phyloP scores from a whole-genome alignment of 805 yeast species.

The Ogataea parapolymorpha region DNA sequence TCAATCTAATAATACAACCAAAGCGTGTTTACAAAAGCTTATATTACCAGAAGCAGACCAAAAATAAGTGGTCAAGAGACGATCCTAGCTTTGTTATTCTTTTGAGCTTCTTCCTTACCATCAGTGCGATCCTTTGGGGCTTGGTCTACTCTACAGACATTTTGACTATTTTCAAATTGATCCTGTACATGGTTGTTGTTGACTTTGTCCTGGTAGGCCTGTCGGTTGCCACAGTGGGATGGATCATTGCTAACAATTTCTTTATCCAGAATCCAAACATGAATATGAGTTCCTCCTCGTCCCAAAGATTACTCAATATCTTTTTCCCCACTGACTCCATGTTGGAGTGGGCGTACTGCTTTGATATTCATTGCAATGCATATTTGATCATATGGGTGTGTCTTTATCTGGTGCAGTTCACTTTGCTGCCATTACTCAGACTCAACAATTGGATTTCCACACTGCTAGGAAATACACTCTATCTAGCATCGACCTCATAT shows the following conservation, averaged over 20 bases:
- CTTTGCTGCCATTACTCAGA: slow-evolving; percentile 68
- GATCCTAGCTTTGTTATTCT: slow-evolving; percentile 86
- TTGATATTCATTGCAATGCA: slow-evolving; percentile 92
- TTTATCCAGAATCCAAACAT: slow-evolving; percentile 30
- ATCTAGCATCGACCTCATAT: slow-evolving; percentile 68
- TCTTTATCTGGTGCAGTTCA: slow-evolving; percentile 69
- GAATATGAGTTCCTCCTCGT: slow-evolving; percentile 1
- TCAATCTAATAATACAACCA: slow-evolving; percentile 69
- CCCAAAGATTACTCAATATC: slow-evolving; percentile 28
- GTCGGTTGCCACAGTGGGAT: slow-evolving; percentile 65
- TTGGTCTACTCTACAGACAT: slow-evolving; percentile 68
- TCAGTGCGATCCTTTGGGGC: slow-evolving; percentile 91
- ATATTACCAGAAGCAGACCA: slow-evolving; percentile 78
- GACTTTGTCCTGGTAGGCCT: slow-evolving; percentile 75
- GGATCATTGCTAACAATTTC: slow-evolving; percentile 68
- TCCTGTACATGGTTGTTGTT: slow-evolving; percentile 78
- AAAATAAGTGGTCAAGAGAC: slow-evolving; percentile 81
- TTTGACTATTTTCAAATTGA: slow-evolving; percentile 58
- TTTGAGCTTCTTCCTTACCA: slow-evolving; percentile 57
- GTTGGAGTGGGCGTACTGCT: slow-evolving; percentile 92
- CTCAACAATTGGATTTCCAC: slow-evolving; percentile 64
- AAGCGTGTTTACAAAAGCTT: slow-evolving; percentile 77
- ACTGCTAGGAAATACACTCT: slow-evolving; percentile 74
- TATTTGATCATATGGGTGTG: slow-evolving; percentile 75
- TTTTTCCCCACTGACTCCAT: slow-evolving; percentile 34